phyloP scores from a whole-genome alignment of 768 basidiomycete genomes.

The Xerocomus spinulosus region DNA sequence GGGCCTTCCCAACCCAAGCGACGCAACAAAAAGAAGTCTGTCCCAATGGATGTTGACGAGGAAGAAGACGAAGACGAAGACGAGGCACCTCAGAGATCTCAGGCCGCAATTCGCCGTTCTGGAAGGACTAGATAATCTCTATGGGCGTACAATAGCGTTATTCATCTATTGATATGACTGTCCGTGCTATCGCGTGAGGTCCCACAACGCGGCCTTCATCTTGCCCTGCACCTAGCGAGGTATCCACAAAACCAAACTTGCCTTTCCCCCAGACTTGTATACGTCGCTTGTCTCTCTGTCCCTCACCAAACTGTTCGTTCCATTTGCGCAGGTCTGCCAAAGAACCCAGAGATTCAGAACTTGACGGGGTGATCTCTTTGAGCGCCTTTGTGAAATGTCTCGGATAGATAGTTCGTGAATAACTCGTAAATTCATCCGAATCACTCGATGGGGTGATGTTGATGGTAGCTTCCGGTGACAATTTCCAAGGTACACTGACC shows the following conservation, averaged over 20 bases:
- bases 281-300: slow-evolving; percentile 58
- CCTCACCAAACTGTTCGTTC: slow-evolving; percentile 95
- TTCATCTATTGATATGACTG: slow-evolving; percentile 22
- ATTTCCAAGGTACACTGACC: slow-evolving; percentile 74
- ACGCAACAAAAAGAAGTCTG: slow-evolving; percentile 27
- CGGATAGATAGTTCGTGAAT: slow-evolving; percentile 40
- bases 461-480: slow-evolving; percentile 2
- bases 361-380: slow-evolving; percentile 85
- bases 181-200: slow-evolving; percentile 14
- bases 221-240: slow-evolving; percentile 25
- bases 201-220: slow-evolving; percentile 44
- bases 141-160: slow-evolving; percentile 20
- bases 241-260: slow-evolving; percentile 77
- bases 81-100: slow-evolving; percentile 18
- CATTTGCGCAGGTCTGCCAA: slow-evolving; percentile 76
- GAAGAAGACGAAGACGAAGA: slow-evolving; percentile 35
- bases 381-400: slow-evolving; percentile 82
- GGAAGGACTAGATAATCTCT: slow-evolving; percentile 8
- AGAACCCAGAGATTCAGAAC: slow-evolving; percentile 75
- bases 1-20: slow-evolving; percentile 29
- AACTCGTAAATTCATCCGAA: slow-evolving; percentile 7
- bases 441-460: neutral
- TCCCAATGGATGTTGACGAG: slow-evolving; percentile 42
- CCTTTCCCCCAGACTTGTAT: slow-evolving; percentile 84
- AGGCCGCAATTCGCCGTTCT: slow-evolving; percentile 20